Conservation (phyloP, 2,329 filamentous ascomycete genomes). For the Colletotrichum sp. region DNA sequence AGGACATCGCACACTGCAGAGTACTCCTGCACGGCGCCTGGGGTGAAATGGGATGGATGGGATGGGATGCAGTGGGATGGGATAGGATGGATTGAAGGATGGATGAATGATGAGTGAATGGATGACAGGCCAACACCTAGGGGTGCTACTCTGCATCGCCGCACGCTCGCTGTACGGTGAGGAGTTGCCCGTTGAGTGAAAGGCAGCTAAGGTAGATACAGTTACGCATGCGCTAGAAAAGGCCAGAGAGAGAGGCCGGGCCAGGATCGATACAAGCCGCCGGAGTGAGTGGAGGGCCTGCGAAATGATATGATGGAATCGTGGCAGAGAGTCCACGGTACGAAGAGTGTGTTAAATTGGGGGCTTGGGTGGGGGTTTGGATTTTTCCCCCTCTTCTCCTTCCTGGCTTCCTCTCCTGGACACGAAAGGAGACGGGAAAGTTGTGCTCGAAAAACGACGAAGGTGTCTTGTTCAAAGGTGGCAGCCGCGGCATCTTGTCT, state of each 20-base stretch:
- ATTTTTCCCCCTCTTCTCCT: neutral
- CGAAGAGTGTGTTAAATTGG: neutral
- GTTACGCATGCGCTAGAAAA: neutral
- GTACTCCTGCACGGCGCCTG: neutral
- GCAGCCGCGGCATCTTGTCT: neutral
- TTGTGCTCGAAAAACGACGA: neutral
- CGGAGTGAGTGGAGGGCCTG: neutral
- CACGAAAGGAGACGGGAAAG: neutral
- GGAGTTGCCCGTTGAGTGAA: neutral
- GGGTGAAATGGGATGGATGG: neutral
- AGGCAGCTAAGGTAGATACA: neutral
- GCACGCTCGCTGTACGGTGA: neutral
- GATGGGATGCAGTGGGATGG: neutral
- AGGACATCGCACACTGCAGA: neutral
- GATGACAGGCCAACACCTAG: neutral
- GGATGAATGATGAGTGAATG: conserved; percentile 1
- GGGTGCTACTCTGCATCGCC: neutral
- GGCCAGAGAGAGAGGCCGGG: neutral
- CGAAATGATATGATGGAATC: neutral
- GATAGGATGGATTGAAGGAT: neutral
- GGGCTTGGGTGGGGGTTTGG: neutral
- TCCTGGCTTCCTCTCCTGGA: neutral
- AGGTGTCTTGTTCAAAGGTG: neutral
- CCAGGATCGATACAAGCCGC: neutral
- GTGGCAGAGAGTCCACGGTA: neutral